Base-by-base conservation (phyloP, 768 basidiomycete genomes). In the Phlebiopsis flavidoalba region DNA sequence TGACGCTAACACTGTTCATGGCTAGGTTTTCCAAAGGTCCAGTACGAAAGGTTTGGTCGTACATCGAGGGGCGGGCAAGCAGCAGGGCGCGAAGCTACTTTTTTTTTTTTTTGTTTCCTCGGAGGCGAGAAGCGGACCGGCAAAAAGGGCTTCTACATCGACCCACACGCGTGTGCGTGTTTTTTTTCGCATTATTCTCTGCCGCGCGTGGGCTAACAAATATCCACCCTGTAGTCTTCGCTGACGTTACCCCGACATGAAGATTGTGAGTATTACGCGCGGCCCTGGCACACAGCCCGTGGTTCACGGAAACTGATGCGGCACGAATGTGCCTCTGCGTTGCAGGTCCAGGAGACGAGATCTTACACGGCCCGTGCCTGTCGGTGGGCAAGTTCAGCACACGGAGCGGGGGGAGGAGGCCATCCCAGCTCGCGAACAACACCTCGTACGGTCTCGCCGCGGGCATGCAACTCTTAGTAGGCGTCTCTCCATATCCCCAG, bases 311-410 rank as follows among this genome's bases (percentile, higher is more conserved):
- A 55, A 22, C 51, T 60, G 35, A 37, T 15, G 26, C 26, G n/a
- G 2, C 12, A n/a, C n/a, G n/a, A n/a, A n/a, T n/a, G n/a, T n/a
- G 21, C 37, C 26, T 43, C 31, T 35, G 43, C n/a, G 10, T 58
- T 19, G 19, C 55, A 68, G 67, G 69, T 66, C 46, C 56, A 63
- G 19, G 69, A 70, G 69, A 70, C 46, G 67, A 95, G 87, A 97
- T 97, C 65, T 98, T 98, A n/a, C 72, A 96, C n/a, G 96, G 8
- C 96, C 96, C 26, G 95, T 98, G 2, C n/a, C 82, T 95, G 45
- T 81, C 85, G 24, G 83, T 98, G 47, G 88, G 87, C 47, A 84
- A 79, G 65, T 98, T 98, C 77, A 84, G 82, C 65, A 88, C 89
- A 7, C n/a, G n/a, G n/a, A n/a, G n/a, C n/a, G n/a, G n/a, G 95